A percentile compares a stretch with the other conserved stretches of the same genome.
phyloP scores from a whole-genome alignment of 768 basidiomycete species.

The Tricholoma matsutake region DNA sequence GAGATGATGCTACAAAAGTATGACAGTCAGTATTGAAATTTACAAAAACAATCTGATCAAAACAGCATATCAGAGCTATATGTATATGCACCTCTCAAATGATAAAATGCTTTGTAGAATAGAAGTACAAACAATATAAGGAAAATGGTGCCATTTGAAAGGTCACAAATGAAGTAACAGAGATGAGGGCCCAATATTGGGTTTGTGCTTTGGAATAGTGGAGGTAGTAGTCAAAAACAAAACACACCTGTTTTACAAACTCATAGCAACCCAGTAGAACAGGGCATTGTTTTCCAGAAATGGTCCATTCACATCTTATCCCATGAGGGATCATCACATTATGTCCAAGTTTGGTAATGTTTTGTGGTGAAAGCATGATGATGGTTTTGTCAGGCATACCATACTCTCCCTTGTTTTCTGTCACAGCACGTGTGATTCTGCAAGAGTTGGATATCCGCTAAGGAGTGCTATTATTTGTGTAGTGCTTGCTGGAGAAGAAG shows the following conservation, averaged over 20 bases:
- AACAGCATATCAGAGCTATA: too few relatives aligned
- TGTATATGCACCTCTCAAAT: too few relatives aligned
- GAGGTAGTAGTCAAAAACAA: neutral
- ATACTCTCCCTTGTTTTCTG: constrained; percentile 7
- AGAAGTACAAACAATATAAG: too few relatives aligned
- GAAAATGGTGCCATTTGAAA: too few relatives aligned
- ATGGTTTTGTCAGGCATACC: constrained; percentile 15
- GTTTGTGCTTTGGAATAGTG: too few relatives aligned
- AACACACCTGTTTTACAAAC: constrained; percentile 17
- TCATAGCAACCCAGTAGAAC: constrained; percentile 16
- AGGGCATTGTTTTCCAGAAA: constrained; percentile 13
- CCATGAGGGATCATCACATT: constrained; percentile 9
- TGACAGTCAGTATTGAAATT: neutral
- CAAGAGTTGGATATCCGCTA: constrained; percentile 4
- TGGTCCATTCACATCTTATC: constrained; percentile 19
- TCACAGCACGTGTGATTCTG: neutral
- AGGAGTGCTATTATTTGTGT: neutral
- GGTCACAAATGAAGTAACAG: too few relatives aligned
- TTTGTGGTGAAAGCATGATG: constrained; percentile 12
- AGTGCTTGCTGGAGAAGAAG: neutral
- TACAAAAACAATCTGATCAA: neutral
- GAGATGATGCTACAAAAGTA: constrained; percentile 10
- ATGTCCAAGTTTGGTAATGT: constrained; percentile 12
- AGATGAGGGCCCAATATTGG: too few relatives aligned
- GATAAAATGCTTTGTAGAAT: too few relatives aligned